These are phyloP conservation scores for Populus tremula DNA, from an alignment of 345 rosid genomes.

Conservation along the genomic window DNA sequence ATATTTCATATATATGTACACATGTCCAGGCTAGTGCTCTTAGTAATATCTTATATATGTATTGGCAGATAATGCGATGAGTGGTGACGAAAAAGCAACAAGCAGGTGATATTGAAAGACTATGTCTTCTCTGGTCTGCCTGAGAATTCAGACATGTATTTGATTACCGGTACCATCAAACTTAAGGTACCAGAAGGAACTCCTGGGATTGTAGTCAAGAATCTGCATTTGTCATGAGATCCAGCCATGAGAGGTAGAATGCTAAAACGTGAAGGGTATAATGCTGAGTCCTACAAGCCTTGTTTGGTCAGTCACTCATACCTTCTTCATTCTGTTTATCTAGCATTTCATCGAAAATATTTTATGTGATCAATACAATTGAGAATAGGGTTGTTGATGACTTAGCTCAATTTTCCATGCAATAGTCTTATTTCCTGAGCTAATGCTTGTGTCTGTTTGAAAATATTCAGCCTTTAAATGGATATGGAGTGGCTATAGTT, in stretches of 20 bases:
- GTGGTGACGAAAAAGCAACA: conserved; percentile 27
- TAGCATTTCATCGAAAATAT: neutral
- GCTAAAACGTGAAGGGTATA: neutral
- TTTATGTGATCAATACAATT: too few species aligned
- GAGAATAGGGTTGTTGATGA: neutral
- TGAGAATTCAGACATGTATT: conserved; percentile 40
- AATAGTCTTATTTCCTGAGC: too few species aligned
- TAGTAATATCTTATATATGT: too few species aligned
- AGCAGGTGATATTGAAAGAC: conserved; percentile 41
- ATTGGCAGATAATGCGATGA: neutral
- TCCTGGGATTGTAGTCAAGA: conserved; percentile 39
- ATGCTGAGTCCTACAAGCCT: neutral
- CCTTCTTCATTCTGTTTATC: neutral
- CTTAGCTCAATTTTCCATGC: too few species aligned
- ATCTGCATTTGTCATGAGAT: conserved; percentile 44
- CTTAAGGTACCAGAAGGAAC: conserved; percentile 29
- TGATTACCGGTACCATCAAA: conserved; percentile 25
- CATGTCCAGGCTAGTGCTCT: too few species aligned
- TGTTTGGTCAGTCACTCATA: conserved; percentile 6
- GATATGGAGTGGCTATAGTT: conserved; percentile 51
- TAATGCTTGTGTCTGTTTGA: neutral
- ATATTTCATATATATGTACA: too few species aligned
- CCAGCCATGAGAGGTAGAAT: conserved; percentile 12
- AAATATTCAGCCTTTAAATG: conserved; percentile 45
- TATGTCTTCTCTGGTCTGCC: conserved; percentile 40